phyloP scores from a whole-genome alignment of 768 basidiomycete genomes.

The Tricholoma bakamatsutake region DNA sequence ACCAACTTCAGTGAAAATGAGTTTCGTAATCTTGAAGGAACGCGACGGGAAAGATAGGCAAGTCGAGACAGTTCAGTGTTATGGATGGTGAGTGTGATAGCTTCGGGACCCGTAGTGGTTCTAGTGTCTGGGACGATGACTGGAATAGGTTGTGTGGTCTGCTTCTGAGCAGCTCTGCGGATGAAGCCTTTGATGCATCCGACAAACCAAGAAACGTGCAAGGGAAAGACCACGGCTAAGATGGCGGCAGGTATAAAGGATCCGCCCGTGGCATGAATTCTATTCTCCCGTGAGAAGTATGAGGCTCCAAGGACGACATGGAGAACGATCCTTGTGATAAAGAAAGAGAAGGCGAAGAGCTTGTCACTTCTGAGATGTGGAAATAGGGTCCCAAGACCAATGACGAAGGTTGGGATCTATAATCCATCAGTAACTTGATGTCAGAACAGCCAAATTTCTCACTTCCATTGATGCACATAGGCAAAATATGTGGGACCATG shows the following conservation, averaged over 20 bases:
- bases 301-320: slow-evolving; percentile 34
- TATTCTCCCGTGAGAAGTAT: slow-evolving; percentile 21
- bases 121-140: not conserved
- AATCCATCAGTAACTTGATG: not conserved
- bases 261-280: slow-evolving; percentile 23
- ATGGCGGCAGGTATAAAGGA: slow-evolving; percentile 34
- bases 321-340: slow-evolving; percentile 43
- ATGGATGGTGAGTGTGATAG: not conserved
- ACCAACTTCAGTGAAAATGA: not conserved
- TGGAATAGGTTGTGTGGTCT: not conserved
- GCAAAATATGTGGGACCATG: slow-evolving; percentile 2
- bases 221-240: slow-evolving; percentile 35
- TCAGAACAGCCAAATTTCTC: slow-evolving; percentile 32
- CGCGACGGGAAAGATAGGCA: not conserved
- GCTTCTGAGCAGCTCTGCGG: slow-evolving; percentile 16
- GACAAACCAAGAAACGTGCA: slow-evolving; percentile 51
- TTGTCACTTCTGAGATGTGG: slow-evolving; percentile 41
- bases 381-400: slow-evolving; percentile 39
- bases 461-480: not conserved
- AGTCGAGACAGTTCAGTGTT: not conserved
- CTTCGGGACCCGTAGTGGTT: not conserved
- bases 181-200: slow-evolving; percentile 45
- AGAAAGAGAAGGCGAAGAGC: slow-evolving; percentile 44
- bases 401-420: slow-evolving; percentile 49
- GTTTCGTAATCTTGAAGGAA: not conserved